Conservation (phyloP, 1,139 yeast species). For the Geotrichum macrosporum region DNA sequence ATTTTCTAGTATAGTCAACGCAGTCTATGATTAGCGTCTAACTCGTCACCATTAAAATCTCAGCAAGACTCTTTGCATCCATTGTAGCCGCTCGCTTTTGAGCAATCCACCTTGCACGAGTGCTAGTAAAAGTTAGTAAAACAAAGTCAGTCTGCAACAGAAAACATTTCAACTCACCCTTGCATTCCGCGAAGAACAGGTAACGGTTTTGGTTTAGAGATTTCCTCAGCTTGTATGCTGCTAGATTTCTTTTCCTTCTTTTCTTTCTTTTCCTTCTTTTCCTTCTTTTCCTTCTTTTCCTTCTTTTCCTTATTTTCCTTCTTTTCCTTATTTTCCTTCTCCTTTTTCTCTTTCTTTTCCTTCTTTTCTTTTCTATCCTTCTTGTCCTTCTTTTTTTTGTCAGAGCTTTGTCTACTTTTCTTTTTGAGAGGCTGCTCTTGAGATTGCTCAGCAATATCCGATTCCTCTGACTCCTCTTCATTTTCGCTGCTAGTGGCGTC, state of each 20-base stretch:
- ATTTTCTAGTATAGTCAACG: too few relatives aligned
- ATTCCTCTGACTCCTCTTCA: constrained; percentile 35
- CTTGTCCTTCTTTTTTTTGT: constrained; percentile 35
- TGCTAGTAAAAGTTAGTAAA: too few relatives aligned
- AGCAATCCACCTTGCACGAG: constrained; percentile 78
- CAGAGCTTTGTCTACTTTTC: constrained; percentile 30
- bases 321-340: constrained; percentile 31
- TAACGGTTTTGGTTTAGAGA: constrained; percentile 30
- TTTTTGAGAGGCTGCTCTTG: constrained; percentile 28
- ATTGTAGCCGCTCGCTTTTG: constrained; percentile 88
- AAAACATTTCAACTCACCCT: too few relatives aligned
- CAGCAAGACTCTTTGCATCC: constrained; percentile 84
- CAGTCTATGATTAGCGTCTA: background rate
- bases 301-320: too few relatives aligned
- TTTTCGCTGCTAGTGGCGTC: constrained; percentile 31
- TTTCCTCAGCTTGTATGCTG: too few relatives aligned
- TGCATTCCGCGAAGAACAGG: constrained; percentile 56
- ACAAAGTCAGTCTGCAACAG: too few relatives aligned
- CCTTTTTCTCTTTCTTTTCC: constrained; percentile 27
- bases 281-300: too few relatives aligned
- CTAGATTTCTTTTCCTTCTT: too few relatives aligned
- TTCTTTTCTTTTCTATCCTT: constrained; percentile 32
- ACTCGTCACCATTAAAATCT: constrained; percentile 72
- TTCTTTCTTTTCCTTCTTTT: too few relatives aligned
- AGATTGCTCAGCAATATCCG: constrained; percentile 22